Base-by-base conservation (phyloP, 305 asterid species). In the Fraxinus velutina region DNA sequence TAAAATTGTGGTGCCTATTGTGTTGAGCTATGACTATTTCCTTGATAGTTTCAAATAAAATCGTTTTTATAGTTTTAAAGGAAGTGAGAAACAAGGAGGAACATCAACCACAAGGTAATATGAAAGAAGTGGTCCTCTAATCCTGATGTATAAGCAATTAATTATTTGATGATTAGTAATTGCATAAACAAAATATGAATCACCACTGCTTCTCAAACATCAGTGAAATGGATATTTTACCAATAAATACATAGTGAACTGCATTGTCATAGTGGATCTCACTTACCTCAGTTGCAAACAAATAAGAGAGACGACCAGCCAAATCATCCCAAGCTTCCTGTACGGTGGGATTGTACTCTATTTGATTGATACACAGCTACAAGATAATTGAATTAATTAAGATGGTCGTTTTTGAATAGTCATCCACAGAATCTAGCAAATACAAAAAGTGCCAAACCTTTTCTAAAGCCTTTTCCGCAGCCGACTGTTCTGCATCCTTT, bases 401-500 rank as follows among this genome's bases (percentile, higher is more conserved):
- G 42, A 84, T 73, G 29, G 36, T 73, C 78, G 57, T 80, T 79
- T 66, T 75, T 68, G 27, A 55, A 71, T 34, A 74, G 73, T 60
- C 80, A 15, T 15, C 50, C 34, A 42, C n/a, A 70, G 55, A 79
- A 50, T 33, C 72, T 76, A 82, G 79, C 36, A 85, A 75, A 73
- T 6, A 71, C 42, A 71, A 44, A 80, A 79, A 21, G 77, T 30
- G 79, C 5, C 44, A 81, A 81, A 93, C 98, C 98, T 91, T 90
- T 87, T 89, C 89, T 73, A 95, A 81, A 80, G 99, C 99, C 90
- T 87, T 90, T 87, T 92, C 92, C 5, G 99, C 97, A 75, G 99
- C 99, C 2, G 96, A 92, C 87, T 94, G 97, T 84, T 94, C 99
- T 8, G 99, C 99, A 8, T 94, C 98, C 79, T 92, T 95, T 87